Percentiles rank a stretch among this genome's conserved stretches.
Conservation (phyloP, 495 filamentous ascomycete genomes). For the Aspergillus egyptiacus region DNA sequence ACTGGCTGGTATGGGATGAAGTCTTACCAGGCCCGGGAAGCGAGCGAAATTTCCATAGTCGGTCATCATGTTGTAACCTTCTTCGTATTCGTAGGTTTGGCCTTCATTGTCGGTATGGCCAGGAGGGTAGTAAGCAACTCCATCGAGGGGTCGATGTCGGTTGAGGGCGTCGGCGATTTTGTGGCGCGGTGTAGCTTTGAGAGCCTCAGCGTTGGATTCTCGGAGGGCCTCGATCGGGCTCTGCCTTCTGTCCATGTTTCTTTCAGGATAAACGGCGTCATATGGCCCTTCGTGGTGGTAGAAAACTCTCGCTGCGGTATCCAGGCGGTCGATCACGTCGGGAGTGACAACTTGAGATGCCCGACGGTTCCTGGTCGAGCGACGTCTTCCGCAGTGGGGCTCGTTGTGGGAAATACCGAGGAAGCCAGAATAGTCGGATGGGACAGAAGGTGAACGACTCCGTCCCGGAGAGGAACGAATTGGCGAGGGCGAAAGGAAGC, state of each 20-base stretch:
- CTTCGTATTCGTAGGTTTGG: constrained; percentile 68
- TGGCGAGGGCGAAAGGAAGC: constrained; percentile 30
- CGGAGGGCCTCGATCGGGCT: constrained; percentile 74
- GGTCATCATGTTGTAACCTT: constrained; percentile 78
- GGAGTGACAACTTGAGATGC: constrained; percentile 59
- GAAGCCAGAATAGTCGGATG: constrained; percentile 26
- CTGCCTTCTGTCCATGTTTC: constrained; percentile 56
- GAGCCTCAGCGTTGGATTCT: constrained; percentile 66
- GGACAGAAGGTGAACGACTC: constrained; percentile 29
- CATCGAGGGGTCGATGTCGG: constrained; percentile 78
- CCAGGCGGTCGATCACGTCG: constrained; percentile 78
- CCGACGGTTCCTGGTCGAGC: constrained; percentile 28
- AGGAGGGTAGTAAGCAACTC: constrained; percentile 68
- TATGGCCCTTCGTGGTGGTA: constrained; percentile 95
- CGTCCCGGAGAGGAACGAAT: constrained; percentile 19
- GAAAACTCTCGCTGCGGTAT: constrained; percentile 48
- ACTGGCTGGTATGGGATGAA: neutral
- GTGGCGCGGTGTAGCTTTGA: constrained; percentile 77
- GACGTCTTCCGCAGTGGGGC: constrained; percentile 12
- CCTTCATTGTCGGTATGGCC: constrained; percentile 62
- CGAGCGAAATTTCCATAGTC: constrained; percentile 48
- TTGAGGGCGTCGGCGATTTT: constrained; percentile 69
- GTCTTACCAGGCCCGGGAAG: constrained; percentile 29
- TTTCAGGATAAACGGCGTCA: constrained; percentile 69
- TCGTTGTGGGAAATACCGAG: constrained; percentile 25